Base-by-base conservation (phyloP, 805 yeast genomes). In the Kuraishia hungarica region DNA sequence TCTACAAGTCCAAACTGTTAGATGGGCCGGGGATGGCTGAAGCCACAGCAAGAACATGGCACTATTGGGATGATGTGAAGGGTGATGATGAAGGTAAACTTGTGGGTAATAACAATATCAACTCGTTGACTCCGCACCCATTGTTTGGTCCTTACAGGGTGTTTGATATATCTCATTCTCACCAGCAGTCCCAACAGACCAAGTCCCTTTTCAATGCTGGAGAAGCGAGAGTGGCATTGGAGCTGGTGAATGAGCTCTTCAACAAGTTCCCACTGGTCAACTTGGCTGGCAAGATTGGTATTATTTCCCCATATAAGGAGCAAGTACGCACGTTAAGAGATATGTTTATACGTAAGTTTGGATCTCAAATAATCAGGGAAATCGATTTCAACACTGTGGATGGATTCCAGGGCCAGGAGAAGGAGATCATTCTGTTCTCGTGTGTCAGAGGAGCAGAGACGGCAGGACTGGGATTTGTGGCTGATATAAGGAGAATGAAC, bases 341-440 rank as follows among this genome's bases (percentile, higher is more conserved):
- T 20, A 68, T 76, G 1, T 93, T 94, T 63, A 67, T 72, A 5
- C 72, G 73, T 17, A 72, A 73, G 54, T 87, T 79, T 63, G 98
- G 98, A 11, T 72, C 72, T 1, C 64, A 72, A 2, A 86, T 93
- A 39, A 67, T 78, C 20, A 76, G 80, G 29, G 84, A 81, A 54
- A 82, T 96, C 52, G 96, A 89, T 65, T 91, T 94, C 71, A 91
- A 92, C 65, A 90, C 99, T 0, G 91, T 94, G 57, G 99, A 94
- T 77, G 99, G 98, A 1, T 94, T 92, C 67, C 99, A 91, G 73
- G 97, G 97, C 59, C 98, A 94, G 69, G 99, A 94, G 66, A 94
- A 93, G 68, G 97, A 93, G 59, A 82, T 94, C 51, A 89, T 94
- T 58, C 81, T 94, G 52, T 86, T 94, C 76, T 91, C 98, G 0